phyloP scores from a whole-genome alignment of 179 eudicot genomes.

The Actinidia arguta region DNA sequence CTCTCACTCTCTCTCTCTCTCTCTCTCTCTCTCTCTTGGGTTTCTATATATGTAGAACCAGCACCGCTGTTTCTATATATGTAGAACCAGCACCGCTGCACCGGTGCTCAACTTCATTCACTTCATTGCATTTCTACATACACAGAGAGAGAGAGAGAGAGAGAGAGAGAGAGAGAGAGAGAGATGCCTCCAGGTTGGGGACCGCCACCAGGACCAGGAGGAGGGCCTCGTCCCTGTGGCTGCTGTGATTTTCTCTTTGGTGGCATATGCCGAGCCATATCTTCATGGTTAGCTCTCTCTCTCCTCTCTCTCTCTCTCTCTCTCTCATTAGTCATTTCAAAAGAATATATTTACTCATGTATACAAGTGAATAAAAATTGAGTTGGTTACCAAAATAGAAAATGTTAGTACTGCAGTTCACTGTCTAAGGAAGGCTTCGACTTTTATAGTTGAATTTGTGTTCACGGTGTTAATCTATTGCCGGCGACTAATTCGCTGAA shows the following conservation, averaged over 20 bases:
- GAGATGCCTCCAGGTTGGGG: conserved; percentile 39
- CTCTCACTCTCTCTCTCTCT: not conserved
- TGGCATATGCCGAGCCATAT: conserved; percentile 30
- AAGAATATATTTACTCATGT: too few species aligned
- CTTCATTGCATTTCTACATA: not conserved
- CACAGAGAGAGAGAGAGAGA: too few species aligned
- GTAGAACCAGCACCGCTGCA: not conserved
- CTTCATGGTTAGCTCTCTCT: conserved; percentile 31
- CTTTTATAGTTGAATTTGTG: too few species aligned
- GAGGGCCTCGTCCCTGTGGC: conserved; percentile 22
- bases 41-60: too few species aligned
- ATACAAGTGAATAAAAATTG: too few species aligned
- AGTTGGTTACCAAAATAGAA: too few species aligned
- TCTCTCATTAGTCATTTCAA: too few species aligned
- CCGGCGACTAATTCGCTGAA: too few species aligned
- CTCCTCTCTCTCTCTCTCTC: not conserved
- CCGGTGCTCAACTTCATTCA: not conserved
- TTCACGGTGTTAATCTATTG: too few species aligned
- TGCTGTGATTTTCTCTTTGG: conserved; percentile 35
- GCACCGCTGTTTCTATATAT: not conserved
- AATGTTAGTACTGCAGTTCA: too few species aligned
- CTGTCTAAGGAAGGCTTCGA: too few species aligned
- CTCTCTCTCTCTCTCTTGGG: not conserved
- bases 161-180: not conserved
- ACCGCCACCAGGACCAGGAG: conserved; percentile 29